Conservation (phyloP, 2,329 filamentous ascomycete species). For the Coniella vitis region DNA sequence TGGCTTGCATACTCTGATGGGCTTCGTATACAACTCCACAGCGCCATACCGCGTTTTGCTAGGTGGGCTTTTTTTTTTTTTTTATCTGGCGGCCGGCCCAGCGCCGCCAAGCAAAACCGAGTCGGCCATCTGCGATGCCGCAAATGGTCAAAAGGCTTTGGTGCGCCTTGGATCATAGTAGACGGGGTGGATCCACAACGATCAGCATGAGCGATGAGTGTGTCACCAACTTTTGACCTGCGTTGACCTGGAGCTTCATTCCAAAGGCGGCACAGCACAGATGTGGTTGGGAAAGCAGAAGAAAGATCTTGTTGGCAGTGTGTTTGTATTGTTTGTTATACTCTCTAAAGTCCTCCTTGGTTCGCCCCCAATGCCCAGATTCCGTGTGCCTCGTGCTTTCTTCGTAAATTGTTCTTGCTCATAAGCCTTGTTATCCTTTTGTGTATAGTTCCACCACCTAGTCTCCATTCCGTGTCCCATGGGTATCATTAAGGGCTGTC, state of each 20-base stretch:
- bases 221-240: neutral
- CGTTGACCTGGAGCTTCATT: neutral
- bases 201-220: no score
- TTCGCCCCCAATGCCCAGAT: neutral
- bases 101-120: neutral
- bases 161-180: no score
- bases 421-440: neutral
- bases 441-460: conserved; percentile 5
- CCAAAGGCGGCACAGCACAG: neutral
- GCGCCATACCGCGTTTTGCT: neutral
- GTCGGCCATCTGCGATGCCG: no score
- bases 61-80: neutral
- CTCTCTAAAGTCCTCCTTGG: conserved; percentile 1
- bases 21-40: no score
- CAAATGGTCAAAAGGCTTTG: no score
- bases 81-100: neutral
- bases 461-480: conserved; percentile 4
- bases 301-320: no score
- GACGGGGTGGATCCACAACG: no score
- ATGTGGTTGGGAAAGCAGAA: neutral
- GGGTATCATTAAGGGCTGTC: conserved; percentile 17
- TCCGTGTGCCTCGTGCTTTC: conserved; percentile 11
- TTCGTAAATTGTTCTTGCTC: conserved; percentile 4
- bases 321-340: conserved; percentile 4
- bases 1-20: no score